A percentile compares a stretch with the other conserved stretches of the same genome.
Conservation (phyloP, 306 rosid species). For the Trichosanthes cucumerina region DNA sequence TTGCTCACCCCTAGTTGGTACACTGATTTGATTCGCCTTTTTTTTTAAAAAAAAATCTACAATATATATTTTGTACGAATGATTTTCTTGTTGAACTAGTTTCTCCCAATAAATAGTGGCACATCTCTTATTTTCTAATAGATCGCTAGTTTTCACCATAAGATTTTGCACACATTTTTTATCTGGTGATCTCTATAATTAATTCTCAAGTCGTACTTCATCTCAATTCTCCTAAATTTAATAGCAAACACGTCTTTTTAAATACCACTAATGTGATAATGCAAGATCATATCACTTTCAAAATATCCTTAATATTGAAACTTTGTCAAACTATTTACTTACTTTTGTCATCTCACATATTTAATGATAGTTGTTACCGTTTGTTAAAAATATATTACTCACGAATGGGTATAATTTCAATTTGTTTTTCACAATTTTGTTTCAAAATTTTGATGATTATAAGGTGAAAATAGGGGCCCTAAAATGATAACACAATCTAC, state of each 20-base stretch:
- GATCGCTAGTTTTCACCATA: background rate
- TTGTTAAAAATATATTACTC: no score
- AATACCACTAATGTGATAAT: no score
- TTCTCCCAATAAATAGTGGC: background rate
- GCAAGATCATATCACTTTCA: background rate
- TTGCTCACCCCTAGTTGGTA: no score
- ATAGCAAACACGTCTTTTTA: background rate
- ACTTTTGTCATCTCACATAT: no score
- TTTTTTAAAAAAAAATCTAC: no score
- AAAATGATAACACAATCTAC: slow-evolving; percentile 4
- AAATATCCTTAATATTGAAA: background rate
- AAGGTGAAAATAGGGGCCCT: background rate
- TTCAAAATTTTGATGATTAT: background rate
- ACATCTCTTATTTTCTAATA: background rate
- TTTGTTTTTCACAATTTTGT: no score
- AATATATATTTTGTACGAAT: no score
- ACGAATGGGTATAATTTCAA: no score
- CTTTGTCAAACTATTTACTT: no score
- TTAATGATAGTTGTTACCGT: no score
- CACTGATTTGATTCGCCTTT: no score
- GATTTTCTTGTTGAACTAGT: no score
- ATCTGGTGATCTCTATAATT: background rate
- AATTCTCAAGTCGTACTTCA: background rate
- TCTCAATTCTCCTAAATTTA: background rate
- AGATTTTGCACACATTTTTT: background rate